phyloP scores from a whole-genome alignment of 2,329 filamentous ascomycete species.

The Tolypocladium tropicale region DNA sequence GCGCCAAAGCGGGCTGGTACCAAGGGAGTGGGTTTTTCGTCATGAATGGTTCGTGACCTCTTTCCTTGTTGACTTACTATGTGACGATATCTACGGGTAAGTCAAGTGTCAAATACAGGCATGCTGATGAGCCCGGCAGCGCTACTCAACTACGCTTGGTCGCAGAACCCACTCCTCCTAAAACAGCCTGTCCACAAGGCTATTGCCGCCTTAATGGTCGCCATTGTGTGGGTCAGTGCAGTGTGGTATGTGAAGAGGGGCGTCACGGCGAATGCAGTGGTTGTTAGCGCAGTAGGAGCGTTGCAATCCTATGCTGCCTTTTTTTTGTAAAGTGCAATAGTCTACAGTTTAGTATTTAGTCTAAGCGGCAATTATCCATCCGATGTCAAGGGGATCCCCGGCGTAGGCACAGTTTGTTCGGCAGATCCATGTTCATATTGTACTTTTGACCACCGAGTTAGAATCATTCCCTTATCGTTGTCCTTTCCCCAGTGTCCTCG shows the following conservation, averaged over 20 bases:
- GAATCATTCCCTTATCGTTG: too few relatives aligned
- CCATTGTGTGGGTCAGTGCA: background rate
- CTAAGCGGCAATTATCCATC: too few relatives aligned
- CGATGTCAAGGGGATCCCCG: too few relatives aligned
- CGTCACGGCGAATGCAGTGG: background rate
- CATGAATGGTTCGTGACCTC: background rate
- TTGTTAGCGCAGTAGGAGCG: background rate
- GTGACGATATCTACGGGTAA: background rate
- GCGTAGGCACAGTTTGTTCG: too few relatives aligned
- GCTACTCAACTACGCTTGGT: background rate
- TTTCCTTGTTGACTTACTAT: background rate
- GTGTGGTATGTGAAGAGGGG: background rate
- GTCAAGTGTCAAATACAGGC: background rate
- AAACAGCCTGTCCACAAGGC: background rate
- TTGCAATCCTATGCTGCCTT: background rate
- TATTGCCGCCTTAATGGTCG: background rate
- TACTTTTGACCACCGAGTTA: too few relatives aligned
- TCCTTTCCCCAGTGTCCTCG: too few relatives aligned
- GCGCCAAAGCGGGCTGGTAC: background rate
- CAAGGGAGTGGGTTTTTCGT: background rate
- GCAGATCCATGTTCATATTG: too few relatives aligned
- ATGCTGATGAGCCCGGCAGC: background rate
- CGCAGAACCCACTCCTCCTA: background rate
- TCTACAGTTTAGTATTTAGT: too few relatives aligned
- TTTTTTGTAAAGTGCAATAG: background rate